Evolutionary conservation across 1,284 basidiomycete genomes (phyloP).

Genomic region (Cryptococcus neoformans): DNA sequence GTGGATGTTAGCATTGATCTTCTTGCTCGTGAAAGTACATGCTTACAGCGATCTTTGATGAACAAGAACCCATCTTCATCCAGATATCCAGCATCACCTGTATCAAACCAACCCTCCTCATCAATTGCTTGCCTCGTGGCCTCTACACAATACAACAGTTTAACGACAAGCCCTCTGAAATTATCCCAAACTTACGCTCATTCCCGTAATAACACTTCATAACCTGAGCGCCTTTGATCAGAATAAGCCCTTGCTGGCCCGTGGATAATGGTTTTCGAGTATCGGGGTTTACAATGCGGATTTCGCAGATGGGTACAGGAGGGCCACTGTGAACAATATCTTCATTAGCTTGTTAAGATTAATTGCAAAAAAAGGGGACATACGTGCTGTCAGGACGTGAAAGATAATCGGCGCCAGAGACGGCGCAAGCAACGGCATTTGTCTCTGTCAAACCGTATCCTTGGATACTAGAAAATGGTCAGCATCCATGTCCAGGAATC

Average conservation of each 20-base stretch:
- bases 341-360: no score
- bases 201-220: slow-evolving; percentile 45
- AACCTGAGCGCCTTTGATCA: slow-evolving; percentile 37
- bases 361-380: slow-evolving; percentile 5
- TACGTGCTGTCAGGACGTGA: slow-evolving; percentile 16
- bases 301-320: slow-evolving; percentile 31
- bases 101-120: slow-evolving; percentile 43
- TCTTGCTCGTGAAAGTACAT: not conserved
- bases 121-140: slow-evolving; percentile 33
- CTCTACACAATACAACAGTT: slow-evolving; percentile 9
- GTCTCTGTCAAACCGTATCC: slow-evolving; percentile 47
- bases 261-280: slow-evolving; percentile 17
- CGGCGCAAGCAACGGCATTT: slow-evolving; percentile 34
- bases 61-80: slow-evolving; percentile 39
- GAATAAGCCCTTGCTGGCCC: slow-evolving; percentile 30
- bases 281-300: slow-evolving; percentile 34
- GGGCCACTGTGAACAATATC: slow-evolving; percentile 20
- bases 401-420: slow-evolving; percentile 37
- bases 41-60: slow-evolving; percentile 38
- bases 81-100: slow-evolving; percentile 39
- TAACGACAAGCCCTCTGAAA: not conserved
- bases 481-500: not conserved
- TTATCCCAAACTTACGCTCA: slow-evolving; percentile 19
- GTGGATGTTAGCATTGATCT: not conserved
- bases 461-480: slow-evolving; percentile 25